Conservation (phyloP, 139 green algal genomes). For the Chlorella sp. region DNA sequence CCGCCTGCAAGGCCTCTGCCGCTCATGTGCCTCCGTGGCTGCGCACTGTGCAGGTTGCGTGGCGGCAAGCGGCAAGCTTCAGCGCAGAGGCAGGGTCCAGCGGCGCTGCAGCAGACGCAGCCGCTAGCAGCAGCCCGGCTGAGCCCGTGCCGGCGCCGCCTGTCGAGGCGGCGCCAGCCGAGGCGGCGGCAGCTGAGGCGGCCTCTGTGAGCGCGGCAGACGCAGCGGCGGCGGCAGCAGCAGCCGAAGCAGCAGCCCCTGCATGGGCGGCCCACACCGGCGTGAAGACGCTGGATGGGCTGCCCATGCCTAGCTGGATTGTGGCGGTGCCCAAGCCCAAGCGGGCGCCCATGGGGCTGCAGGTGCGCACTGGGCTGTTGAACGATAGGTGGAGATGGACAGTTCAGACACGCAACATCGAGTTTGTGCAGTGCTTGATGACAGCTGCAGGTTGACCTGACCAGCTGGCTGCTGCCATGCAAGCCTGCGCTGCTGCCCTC, state of each 20-base stretch:
- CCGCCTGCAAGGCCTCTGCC: no score
- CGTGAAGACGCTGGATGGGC: constrained; percentile 24
- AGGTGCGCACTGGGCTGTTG: neutral
- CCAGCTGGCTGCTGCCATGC: no score
- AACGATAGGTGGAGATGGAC: no score
- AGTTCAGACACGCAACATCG: no score
- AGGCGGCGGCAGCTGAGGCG: neutral
- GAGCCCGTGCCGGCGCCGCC: neutral
- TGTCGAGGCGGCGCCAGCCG: neutral
- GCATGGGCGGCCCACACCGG: constrained; percentile 21
- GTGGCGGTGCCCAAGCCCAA: constrained; percentile 4
- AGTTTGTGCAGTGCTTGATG: no score
- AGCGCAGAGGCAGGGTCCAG: neutral
- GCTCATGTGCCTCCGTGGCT: neutral
- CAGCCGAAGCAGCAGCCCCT: neutral
- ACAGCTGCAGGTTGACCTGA: no score
- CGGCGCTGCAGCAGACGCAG: neutral
- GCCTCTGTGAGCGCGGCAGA: neutral
- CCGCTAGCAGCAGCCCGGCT: neutral
- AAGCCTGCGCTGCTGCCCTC: no score
- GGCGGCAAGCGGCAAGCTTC: neutral
- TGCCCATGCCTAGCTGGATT: constrained; percentile 34
- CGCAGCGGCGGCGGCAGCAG: neutral
- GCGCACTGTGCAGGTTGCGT: neutral
- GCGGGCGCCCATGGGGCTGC: neutral